Conservation (phyloP, 208 protist species). For the Vickermania ingenoplastis region DNA sequence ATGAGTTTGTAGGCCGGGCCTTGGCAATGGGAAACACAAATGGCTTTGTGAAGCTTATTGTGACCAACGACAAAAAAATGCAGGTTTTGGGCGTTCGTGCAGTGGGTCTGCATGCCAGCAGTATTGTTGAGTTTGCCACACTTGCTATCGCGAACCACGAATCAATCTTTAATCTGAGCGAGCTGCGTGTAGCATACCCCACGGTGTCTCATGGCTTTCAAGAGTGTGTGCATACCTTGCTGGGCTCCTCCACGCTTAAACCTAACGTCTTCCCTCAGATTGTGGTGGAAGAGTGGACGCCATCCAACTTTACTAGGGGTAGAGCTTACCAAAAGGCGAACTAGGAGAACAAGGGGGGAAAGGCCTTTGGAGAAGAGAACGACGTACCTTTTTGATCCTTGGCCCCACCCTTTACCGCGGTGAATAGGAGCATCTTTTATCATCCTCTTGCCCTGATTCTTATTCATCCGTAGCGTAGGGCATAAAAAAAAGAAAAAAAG, state of each 20-base stretch:
- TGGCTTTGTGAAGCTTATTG: conserved; percentile 88
- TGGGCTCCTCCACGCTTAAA: conserved; percentile 80
- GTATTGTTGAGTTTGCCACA: conserved; percentile 81
- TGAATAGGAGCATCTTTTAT: too few species aligned
- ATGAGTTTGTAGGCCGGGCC: conserved; percentile 76
- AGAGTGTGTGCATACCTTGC: conserved; percentile 85
- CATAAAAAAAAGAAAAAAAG: too few species aligned
- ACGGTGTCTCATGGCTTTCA: conserved; percentile 82
- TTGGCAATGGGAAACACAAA: conserved; percentile 81
- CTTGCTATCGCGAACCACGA: conserved; percentile 83
- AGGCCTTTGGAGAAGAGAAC: too few species aligned
- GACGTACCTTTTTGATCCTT: too few species aligned
- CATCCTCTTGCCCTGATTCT: background rate
- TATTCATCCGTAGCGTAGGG: background rate
- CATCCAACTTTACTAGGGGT: conserved; percentile 60
- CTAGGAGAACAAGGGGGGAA: conserved; percentile 3
- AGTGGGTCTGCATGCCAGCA: conserved; percentile 79
- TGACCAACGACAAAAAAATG: conserved; percentile 84
- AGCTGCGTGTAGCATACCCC: conserved; percentile 73
- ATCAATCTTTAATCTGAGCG: conserved; percentile 57
- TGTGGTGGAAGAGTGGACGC: conserved; percentile 66
- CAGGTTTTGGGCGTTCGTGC: conserved; percentile 84
- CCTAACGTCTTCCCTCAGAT: conserved; percentile 79
- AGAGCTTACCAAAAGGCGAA: conserved; percentile 34
- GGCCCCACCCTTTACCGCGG: too few species aligned